Evolutionary conservation across 768 basidiomycete genomes (phyloP).

Genomic region (Podaxis mareebaensis): DNA sequence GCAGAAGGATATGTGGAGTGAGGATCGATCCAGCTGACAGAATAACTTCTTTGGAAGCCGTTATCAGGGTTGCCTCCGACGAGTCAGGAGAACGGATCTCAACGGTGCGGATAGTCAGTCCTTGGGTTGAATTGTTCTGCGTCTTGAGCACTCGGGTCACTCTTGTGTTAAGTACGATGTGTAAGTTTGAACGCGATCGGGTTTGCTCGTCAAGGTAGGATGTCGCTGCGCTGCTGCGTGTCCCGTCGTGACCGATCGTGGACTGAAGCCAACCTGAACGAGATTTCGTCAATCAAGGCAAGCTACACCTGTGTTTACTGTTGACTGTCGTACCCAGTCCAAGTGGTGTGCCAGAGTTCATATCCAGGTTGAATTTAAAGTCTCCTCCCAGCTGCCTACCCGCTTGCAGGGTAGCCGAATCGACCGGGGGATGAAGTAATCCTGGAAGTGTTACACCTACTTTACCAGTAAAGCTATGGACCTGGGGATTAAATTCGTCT

Average conservation of each 20-base stretch:
- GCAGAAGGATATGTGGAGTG: constrained; percentile 21
- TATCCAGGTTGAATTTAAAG: constrained; percentile 13
- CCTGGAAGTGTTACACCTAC: constrained; percentile 21
- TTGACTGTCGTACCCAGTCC: neutral
- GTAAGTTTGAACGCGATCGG: constrained; percentile 27
- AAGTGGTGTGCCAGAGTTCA: constrained; percentile 14
- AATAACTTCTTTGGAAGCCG: constrained; percentile 24
- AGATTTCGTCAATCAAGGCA: neutral
- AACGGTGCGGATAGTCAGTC: constrained; percentile 12
- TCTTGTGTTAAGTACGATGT: constrained; percentile 30
- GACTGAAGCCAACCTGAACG: constrained; percentile 13
- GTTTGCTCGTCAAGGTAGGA: constrained; percentile 18
- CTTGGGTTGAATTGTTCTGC: neutral
- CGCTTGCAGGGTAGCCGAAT: constrained; percentile 22
- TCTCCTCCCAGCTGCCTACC: constrained; percentile 15
- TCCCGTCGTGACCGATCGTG: constrained; percentile 13
- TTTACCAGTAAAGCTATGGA: constrained; percentile 22
- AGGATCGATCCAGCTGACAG: constrained; percentile 18
- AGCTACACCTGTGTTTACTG: neutral
- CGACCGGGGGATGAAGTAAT: constrained; percentile 14
- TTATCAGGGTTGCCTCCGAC: constrained; percentile 6
- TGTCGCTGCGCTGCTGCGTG: constrained; percentile 13
- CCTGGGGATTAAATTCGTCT: constrained; percentile 22
- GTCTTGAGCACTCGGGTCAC: constrained; percentile 24
- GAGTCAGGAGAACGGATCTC: constrained; percentile 13